Base-by-base conservation (phyloP, 148 eudicot genomes). In the Vaccinium corymbosum region DNA sequence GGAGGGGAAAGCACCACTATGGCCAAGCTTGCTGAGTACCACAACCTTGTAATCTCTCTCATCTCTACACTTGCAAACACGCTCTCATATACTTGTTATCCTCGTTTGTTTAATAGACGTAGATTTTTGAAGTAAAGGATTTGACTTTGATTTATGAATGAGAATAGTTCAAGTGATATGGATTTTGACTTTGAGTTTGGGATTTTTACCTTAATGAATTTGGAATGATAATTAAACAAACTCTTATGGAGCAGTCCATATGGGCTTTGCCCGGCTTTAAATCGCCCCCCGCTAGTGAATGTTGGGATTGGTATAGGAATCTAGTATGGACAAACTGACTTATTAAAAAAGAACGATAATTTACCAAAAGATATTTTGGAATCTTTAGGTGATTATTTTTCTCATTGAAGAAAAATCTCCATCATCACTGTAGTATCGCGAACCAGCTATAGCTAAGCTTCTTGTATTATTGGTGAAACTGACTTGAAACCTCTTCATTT, bases 1-100 rank as follows among this genome's bases (percentile, higher is more conserved):
- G 99, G 99, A 62, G 99, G 99, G 0, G 99, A 96, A 83, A 96
- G 99, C 85, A 96, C 99, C 84, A 94, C 99, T 90, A 96, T 96
- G 99, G 98, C 98, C 71, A 96, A 94, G 87, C 95, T 96, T 49
- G 99, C 99, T 12, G 93, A 94, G 56, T 92, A 64, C 22, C 93
- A 96, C 79, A 94, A 94, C 85, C 88, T 96, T 87, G 99, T 96
- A n/a, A 4, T 46, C 20, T 71, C 8, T 42, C 51, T 66, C 70
- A 49, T 77, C 12, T 82, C 2, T 62, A 1, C 48, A 2, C 7
- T 22, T 46, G n/a, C 22, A 80, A 7, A 7, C 16, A 12, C 20
- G 20, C 48, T 11, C 27, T 46, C 52, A 19, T 2, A 17, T 19
- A 57, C 62, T 57, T 57, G n/a, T 57, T 16, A 6, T 57, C 62